Evolutionary conservation across 495 filamentous ascomycete genomes (phyloP).

Genomic region (Beverwykella pulmonaria): DNA sequence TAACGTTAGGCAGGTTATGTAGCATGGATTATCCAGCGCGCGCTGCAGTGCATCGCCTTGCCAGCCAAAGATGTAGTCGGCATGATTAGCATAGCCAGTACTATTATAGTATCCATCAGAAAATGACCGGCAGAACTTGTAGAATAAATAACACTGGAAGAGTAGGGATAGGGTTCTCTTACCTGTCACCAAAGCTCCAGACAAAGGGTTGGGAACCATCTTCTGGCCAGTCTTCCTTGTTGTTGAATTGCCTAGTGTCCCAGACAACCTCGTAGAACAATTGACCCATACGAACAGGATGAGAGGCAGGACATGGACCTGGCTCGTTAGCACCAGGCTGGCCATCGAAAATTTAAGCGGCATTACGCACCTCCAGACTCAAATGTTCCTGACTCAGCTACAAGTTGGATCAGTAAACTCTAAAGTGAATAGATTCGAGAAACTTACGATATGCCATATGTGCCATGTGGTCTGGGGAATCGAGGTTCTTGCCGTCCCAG

Average conservation of each 20-base stretch:
- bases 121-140: not conserved
- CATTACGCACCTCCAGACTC: constrained; percentile 5
- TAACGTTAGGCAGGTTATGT: constrained; percentile 23
- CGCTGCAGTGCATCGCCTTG: constrained; percentile 31
- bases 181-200: constrained; percentile 33
- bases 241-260: constrained; percentile 29
- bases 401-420: too few relatives aligned
- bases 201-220: constrained; percentile 36
- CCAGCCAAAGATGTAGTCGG: constrained; percentile 31
- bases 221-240: constrained; percentile 24
- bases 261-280: constrained; percentile 34
- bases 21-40: constrained; percentile 19
- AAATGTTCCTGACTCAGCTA: constrained; percentile 23
- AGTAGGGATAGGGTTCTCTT: not conserved
- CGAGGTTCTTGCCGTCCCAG: constrained; percentile 60
- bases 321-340: not conserved
- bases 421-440: too few relatives aligned
- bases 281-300: constrained; percentile 24
- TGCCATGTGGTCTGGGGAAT: constrained; percentile 56
- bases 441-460: constrained; percentile 44
- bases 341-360: not conserved
- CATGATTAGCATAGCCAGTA: constrained; percentile 22
- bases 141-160: not conserved
- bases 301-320: constrained; percentile 25
- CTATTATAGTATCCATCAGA: not conserved